Evolutionary conservation across 2,329 filamentous ascomycete genomes (phyloP), one percentile per base, ranked within the genome.

Genomic region (Aspergillus sp.): DNA sequence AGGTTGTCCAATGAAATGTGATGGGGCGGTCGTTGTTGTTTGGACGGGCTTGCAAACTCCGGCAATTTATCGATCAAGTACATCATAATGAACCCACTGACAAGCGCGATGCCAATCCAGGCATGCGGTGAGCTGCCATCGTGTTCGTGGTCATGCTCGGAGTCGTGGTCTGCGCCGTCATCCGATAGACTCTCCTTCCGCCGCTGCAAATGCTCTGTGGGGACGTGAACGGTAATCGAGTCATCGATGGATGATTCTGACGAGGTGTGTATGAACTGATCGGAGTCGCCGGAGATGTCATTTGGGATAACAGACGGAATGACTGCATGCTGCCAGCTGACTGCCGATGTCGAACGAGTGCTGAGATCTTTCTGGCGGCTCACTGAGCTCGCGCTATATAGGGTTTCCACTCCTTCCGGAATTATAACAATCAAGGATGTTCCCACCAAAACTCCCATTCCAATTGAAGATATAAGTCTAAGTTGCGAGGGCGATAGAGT

Each of bases 351-450:
- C 10, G 69, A 65, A 42, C 70, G 71, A 18, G 65, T 67, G 61
- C 63, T 71, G 51, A 73, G 68, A 59, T 66, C 71, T 58, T 74
- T 77, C 59, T 60, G 71, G 60, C 56, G 53, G 51, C 67, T 69
- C 31, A 69, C 59, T 18, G 71, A 63, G 54, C 70, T 77, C 42
- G 85, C 82, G 66, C 79, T 87, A 67, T 95, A 91, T 58, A 97
- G 84, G 3, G 95, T 94, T 73, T 97, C 93, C 60, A 98, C 89
- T 42, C 95, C 95, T 76, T 99, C 95, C 0, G 95, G 95, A 69
- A 99, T 96, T 71, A 99, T 98, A 32, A 99, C 92, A 65, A 98
- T 94, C 65, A 99, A 84, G 1, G 94, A 94, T 29, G 95, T 98
- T 39, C 95, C 95, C 16, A 99, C 93, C 9, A 99, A 82, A 54